Base-by-base conservation (phyloP, 371 early-diverging fungal species). In the Vairimorpha ceranae region DNA sequence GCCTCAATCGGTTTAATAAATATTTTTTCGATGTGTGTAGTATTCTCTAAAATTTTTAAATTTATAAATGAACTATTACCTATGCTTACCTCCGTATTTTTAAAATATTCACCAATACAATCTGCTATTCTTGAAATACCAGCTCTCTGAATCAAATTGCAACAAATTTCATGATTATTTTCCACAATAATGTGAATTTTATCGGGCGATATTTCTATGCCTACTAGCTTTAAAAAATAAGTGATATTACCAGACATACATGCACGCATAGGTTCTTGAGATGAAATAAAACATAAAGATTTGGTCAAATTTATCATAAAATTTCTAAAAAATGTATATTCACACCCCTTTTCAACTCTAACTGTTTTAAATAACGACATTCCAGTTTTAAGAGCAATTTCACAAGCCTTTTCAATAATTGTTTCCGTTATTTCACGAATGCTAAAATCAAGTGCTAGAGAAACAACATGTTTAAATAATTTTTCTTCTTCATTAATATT, bases 221-320 rank as follows among this genome's bases (percentile, higher is more conserved):
- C 68, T 23, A 80, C 72, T 21, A 83, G 65, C 63, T 82, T 81
- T 38, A 82, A 63, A 65, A 84, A 84, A 68, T 83, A 76, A 15
- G 74, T 56, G 17, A 84, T 75, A 68, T 84, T 84, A n/a, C 74
- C 77, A 51, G 46, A 72, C 27, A 81, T 78, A 38, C 79, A 71
- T 6, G 77, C 75, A 56, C 74, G 73, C 4, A 84, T 75, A 2
- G 81, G 79, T 29, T 80, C 82, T 19, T 78, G 75, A 12, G 82
- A 52, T 17, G 80, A 77, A 0, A 78, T 63, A 35, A 75, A 70
- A 19, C 76, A 56, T 6, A 82, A 61, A 10, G 67, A 30, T 19
- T 48, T 60, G 21, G 76, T 54, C 14, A 83, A 61, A 66, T 77
- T 81, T 52, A 77, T 59, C 1, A 70, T 27, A 30, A 79, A 41